A percentile compares a stretch with the other conserved stretches of the same genome.
Evolutionary conservation across 2,329 filamentous ascomycete species (phyloP).

Genomic region (Xylaria sp.): DNA sequence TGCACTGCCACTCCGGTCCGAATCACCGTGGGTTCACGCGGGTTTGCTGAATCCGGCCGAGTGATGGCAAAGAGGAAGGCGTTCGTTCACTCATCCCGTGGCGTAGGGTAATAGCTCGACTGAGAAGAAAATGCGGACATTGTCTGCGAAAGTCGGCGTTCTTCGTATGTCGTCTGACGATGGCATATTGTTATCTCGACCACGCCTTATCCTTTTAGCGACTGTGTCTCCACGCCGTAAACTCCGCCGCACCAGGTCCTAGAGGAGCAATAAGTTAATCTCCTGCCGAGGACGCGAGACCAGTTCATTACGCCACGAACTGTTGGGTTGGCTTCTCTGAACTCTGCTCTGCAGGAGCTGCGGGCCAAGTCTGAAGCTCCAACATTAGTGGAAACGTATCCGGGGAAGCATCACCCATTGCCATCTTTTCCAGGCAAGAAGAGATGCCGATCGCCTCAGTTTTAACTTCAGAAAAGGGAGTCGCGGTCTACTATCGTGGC

Average conservation of each 20-base stretch:
- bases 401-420: neutral
- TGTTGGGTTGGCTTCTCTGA: neutral
- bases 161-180: neutral
- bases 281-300: neutral
- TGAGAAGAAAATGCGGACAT: neutral
- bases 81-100: neutral
- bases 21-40: neutral
- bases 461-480: slow-evolving; percentile 5
- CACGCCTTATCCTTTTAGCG: neutral
- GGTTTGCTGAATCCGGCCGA: neutral
- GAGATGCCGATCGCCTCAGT: slow-evolving; percentile 19
- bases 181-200: neutral
- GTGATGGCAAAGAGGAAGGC: neutral
- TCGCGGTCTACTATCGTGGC: neutral
- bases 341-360: neutral
- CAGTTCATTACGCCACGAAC: neutral
- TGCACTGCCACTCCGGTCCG: neutral
- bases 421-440: slow-evolving; percentile 13
- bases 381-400: neutral
- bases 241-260: neutral
- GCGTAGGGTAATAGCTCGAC: neutral
- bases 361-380: neutral
- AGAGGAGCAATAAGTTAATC: neutral
- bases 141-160: neutral
- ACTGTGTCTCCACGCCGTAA: neutral